Evolutionary conservation across 106 monocot genomes (phyloP), one percentile per base, ranked within the genome.

Genomic region (Xerophyta viscosa): DNA sequence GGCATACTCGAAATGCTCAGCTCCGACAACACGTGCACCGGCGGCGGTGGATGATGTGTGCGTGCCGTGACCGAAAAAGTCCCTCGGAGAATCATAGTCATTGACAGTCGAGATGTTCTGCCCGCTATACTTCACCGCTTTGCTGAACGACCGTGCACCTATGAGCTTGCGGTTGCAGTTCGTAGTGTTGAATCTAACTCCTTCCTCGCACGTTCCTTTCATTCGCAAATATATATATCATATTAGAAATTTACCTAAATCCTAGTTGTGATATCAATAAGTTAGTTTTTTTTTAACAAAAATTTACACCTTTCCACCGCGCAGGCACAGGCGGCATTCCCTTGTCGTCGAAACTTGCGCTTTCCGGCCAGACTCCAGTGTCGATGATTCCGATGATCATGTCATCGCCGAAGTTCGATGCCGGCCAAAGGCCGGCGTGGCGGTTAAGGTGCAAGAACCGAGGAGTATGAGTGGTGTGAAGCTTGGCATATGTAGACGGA

Each of bases 41-140:
- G 78, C 78, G 0, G 74, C 87, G 4, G 82, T 87, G 10, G 81
- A 82, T 14, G 87, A 67, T 8, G 74, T 78, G 65, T 82, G 87
- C 7, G 87, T 75, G 3, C 87, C 87, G 30, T 82, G 87, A 0
- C 87, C 87, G 4, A 24, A 46, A 7, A 41, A 52, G 51, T 81
- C 82, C 5, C 77, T 58, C 14, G 87, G 66, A 1, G 87, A 77
- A 24, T 60, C 29, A 14, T 69, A 63, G 27, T 63, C 57, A 8
- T 22, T 2, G n/a, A 18, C 13, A 20, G 2, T 27, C 8, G 56
- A 50, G 10, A 69, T 6, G 0, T 68, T 65, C 33, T n/a, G n/a
- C n/a, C n/a, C n/a, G n/a, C n/a, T n/a, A n/a, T n/a, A n/a, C n/a
- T n/a, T n/a, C n/a, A n/a, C n/a, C n/a, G n/a, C n/a, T n/a, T 60